Evolutionary conservation across 805 yeast genomes (phyloP).

Genomic region (Candida orba): DNA sequence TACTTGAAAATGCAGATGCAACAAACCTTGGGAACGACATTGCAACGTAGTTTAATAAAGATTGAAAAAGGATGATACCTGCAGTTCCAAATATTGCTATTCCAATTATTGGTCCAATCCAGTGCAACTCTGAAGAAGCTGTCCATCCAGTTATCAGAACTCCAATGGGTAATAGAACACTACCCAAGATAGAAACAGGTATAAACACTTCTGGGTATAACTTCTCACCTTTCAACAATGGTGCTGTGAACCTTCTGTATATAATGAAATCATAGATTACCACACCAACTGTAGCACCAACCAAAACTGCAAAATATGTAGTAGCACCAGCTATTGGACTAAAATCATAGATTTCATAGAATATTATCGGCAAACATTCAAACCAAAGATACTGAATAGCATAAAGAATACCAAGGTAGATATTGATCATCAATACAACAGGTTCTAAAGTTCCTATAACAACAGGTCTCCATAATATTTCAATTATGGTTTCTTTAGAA

Average conservation of each 20-base stretch:
- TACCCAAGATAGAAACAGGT: slow-evolving; percentile 35
- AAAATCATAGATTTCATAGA: slow-evolving; percentile 37
- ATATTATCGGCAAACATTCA: slow-evolving; percentile 57
- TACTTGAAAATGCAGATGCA: slow-evolving; percentile 64
- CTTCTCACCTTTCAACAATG: slow-evolving; percentile 20
- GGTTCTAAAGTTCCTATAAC: slow-evolving; percentile 48
- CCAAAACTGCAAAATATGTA: slow-evolving; percentile 38
- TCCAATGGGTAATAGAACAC: slow-evolving; percentile 35
- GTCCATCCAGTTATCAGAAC: slow-evolving; percentile 47
- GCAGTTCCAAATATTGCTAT: slow-evolving; percentile 33
- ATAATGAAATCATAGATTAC: slow-evolving; percentile 22
- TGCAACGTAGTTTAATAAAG: slow-evolving; percentile 50
- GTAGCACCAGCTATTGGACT: slow-evolving; percentile 40
- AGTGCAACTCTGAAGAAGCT: slow-evolving; percentile 32
- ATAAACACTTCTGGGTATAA: slow-evolving; percentile 37
- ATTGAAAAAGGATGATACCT: slow-evolving; percentile 47
- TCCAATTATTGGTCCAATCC: slow-evolving; percentile 44
- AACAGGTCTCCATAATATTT: slow-evolving; percentile 41
- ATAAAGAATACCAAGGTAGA: slow-evolving; percentile 45
- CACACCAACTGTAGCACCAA: slow-evolving; percentile 39
- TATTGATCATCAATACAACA: slow-evolving; percentile 43
- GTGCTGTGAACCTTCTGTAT: slow-evolving; percentile 21
- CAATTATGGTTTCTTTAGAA: slow-evolving; percentile 18
- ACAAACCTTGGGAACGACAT: slow-evolving; percentile 51
- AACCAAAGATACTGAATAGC: slow-evolving; percentile 49